Conservation (phyloP, 1,139 yeast species). For the Magnusiomyces suaveolens region DNA sequence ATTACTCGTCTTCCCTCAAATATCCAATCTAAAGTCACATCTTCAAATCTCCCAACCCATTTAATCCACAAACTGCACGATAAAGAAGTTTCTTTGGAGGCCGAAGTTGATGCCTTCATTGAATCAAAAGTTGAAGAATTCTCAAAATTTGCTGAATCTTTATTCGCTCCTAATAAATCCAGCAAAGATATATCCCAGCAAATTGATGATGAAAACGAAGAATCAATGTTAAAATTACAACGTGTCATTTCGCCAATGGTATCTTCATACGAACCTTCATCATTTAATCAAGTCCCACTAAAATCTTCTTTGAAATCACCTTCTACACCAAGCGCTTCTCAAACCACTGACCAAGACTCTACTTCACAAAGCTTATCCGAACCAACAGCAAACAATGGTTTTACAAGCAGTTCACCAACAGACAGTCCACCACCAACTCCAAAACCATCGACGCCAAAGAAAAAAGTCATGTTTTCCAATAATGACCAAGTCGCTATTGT, state of each 20-base stretch:
- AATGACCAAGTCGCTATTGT: slow-evolving; percentile 14
- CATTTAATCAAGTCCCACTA: neutral
- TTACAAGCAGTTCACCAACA: too few relatives aligned
- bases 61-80: slow-evolving; percentile 5
- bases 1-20: neutral
- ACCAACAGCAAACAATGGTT: neutral
- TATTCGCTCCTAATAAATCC: neutral
- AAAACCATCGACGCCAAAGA: slow-evolving; percentile 4
- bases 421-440: neutral
- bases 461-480: slow-evolving; percentile 14
- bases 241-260: neutral
- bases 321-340: neutral
- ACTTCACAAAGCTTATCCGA: neutral
- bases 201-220: neutral
- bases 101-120: neutral
- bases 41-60: neutral
- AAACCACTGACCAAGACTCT: neutral
- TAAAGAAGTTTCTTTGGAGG: slow-evolving; percentile 2
- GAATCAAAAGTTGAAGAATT: slow-evolving; percentile 2
- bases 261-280: neutral
- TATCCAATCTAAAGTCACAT: slow-evolving; percentile 1
- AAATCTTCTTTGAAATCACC: neutral
- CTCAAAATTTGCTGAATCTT: neutral
- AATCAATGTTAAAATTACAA: neutral
- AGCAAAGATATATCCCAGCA: too few relatives aligned